These are phyloP conservation scores for Lepidium africanum DNA, from an alignment of 345 rosid species.

Conservation along the genomic window DNA sequence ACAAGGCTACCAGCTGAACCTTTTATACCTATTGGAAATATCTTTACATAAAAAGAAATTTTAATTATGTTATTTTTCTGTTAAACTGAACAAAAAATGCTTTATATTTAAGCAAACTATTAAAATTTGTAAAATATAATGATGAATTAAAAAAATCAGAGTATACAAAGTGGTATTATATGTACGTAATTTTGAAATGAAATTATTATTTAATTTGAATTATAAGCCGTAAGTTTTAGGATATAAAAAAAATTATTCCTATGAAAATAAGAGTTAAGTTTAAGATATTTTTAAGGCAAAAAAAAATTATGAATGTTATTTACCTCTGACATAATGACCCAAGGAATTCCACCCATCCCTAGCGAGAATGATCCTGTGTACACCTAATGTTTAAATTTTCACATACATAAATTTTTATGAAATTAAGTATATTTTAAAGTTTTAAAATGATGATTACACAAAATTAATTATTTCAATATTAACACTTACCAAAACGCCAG, in stretches of 20 bases:
- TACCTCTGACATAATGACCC: slow-evolving; percentile 87
- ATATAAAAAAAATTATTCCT: not conserved
- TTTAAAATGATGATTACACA: not conserved
- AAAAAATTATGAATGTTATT: not conserved
- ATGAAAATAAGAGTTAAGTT: not conserved
- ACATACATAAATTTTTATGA: not conserved
- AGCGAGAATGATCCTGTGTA: slow-evolving; percentile 45
- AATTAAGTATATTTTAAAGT: not conserved
- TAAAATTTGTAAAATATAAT: not conserved
- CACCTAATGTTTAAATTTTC: slow-evolving; percentile 15
- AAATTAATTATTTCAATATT: not conserved
- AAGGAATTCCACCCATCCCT: slow-evolving; percentile 73
- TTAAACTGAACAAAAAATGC: not conserved
- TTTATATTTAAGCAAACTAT: not conserved
- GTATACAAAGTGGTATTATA: too few relatives aligned
- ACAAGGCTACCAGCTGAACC: slow-evolving; percentile 85
- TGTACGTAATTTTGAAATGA: too few relatives aligned
- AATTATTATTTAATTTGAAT: too few relatives aligned
- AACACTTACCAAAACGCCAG: slow-evolving; percentile 16
- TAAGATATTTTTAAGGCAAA: not conserved
- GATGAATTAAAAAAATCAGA: too few relatives aligned
- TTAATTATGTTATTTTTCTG: not conserved
- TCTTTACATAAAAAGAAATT: slow-evolving; percentile 29
- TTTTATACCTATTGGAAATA: slow-evolving; percentile 73
- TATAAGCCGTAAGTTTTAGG: not conserved